phyloP scores from a whole-genome alignment of 108 stramenopile genomes.

The Cyclotella kingstonii region DNA sequence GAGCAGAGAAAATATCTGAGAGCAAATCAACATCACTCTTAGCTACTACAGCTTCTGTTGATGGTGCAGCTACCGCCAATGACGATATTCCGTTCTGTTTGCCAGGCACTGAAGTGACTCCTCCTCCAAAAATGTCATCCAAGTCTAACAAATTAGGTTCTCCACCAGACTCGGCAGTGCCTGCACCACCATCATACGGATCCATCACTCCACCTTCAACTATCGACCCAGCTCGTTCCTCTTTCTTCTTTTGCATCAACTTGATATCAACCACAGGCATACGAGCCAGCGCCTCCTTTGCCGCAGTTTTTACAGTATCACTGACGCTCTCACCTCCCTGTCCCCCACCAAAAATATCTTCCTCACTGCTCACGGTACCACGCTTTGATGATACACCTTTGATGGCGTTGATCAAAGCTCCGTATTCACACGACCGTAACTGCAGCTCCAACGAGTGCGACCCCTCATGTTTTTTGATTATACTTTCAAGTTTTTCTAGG shows the following conservation, averaged over 20 bases:
- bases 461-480: conserved; percentile 66
- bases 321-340: conserved; percentile 42
- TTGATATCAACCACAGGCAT: conserved; percentile 94
- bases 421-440: conserved; percentile 92
- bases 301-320: conserved; percentile 62
- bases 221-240: conserved; percentile 36
- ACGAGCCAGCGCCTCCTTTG: conserved; percentile 85
- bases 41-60: conserved; percentile 29
- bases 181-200: conserved; percentile 35
- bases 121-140: conserved; percentile 92
- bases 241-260: conserved; percentile 71
- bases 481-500: conserved; percentile 50
- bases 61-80: conserved; percentile 20
- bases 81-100: conserved; percentile 46
- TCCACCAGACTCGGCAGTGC: conserved; percentile 45
- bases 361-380: conserved; percentile 10
- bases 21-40: conserved; percentile 86
- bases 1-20: conserved; percentile 85
- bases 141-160: conserved; percentile 78
- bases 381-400: conserved; percentile 46
- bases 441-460: conserved; percentile 92
- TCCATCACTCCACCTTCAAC: conserved; percentile 35
- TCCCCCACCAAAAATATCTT: conserved; percentile 73
- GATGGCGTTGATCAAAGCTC: conserved; percentile 77
- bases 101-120: conserved; percentile 25